Percentiles rank a stretch among this genome's conserved stretches.
Conservation (phyloP, 225 moss, liverwort and hornwort genomes). For the Asterella californica region DNA sequence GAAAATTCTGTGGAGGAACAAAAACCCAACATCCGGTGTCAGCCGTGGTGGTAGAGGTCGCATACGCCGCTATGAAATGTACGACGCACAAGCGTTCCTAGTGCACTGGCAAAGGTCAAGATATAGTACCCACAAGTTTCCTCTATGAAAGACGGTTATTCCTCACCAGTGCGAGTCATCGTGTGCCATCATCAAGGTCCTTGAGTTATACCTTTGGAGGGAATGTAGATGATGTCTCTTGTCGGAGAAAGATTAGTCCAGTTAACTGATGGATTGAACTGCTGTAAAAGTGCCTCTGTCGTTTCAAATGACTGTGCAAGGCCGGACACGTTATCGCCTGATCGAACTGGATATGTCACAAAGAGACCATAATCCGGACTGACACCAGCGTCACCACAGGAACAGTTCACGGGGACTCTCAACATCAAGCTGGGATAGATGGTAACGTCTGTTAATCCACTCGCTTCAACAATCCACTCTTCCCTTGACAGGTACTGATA, state of each 20-base stretch:
- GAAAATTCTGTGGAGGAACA: conserved; percentile 11
- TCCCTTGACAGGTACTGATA: conserved; percentile 46
- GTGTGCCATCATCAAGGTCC: not conserved
- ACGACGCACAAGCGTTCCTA: not conserved
- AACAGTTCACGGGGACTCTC: conserved; percentile 72
- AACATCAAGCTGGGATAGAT: conserved; percentile 28
- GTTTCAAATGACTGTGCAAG: conserved; percentile 48
- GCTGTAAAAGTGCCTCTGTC: conserved; percentile 31
- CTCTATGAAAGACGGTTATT: not conserved
- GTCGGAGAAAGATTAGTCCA: conserved; percentile 37
- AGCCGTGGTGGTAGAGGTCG: not conserved
- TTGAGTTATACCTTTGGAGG: conserved; percentile 55
- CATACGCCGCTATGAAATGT: too few species aligned
- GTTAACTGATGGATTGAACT: conserved; percentile 55
- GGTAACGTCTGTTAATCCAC: conserved; percentile 17
- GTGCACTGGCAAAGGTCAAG: not conserved
- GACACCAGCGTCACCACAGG: conserved; percentile 61
- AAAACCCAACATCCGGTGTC: not conserved
- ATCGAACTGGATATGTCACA: conserved; percentile 45
- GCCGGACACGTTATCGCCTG: conserved; percentile 36
- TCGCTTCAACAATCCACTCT: conserved; percentile 43
- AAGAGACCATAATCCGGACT: conserved; percentile 65
- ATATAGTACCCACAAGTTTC: not conserved
- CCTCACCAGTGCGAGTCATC: not conserved
- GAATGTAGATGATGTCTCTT: conserved; percentile 56